Conservation (phyloP, 2,329 filamentous ascomycete genomes). For the Sphaerulina musiva region DNA sequence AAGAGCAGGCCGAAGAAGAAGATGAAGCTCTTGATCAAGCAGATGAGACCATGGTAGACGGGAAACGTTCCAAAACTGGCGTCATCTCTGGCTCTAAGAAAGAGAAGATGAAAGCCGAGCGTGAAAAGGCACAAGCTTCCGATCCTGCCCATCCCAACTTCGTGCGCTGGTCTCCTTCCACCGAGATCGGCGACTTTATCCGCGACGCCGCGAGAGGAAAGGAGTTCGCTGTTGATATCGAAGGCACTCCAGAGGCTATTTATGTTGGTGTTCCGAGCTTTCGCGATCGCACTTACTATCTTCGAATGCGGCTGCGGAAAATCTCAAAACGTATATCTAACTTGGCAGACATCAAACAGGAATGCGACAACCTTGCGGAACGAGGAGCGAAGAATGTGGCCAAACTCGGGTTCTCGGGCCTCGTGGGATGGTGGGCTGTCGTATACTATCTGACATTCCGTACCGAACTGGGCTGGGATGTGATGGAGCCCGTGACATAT, state of each 20-base stretch:
- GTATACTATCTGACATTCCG: conserved; percentile 64
- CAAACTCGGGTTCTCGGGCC: conserved; percentile 66
- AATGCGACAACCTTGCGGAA: conserved; percentile 74
- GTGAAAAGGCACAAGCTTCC: conserved; percentile 14
- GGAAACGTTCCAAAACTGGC: conserved; percentile 43
- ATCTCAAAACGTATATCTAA: conserved; percentile 61
- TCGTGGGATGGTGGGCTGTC: conserved; percentile 72
- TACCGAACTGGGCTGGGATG: conserved; percentile 79
- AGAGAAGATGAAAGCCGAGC: conserved; percentile 40
- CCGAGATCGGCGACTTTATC: conserved; percentile 91
- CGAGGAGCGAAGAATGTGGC: conserved; percentile 71
- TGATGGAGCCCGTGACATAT: conserved; percentile 87
- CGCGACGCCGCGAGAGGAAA: conserved; percentile 77
- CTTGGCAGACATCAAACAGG: conserved; percentile 67
- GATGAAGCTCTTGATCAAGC: conserved; percentile 33
- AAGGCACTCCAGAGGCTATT: conserved; percentile 62
- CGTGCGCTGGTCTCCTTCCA: conserved; percentile 81
- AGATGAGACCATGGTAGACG: conserved; percentile 48
- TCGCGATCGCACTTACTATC: conserved; percentile 82
- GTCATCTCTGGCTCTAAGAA: conserved; percentile 32
- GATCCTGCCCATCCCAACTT: conserved; percentile 53
- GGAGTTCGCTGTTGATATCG: conserved; percentile 78
- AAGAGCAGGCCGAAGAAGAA: conserved; percentile 28
- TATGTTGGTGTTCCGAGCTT: conserved; percentile 79
- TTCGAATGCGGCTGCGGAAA: conserved; percentile 68